Base-by-base conservation (phyloP, 768 basidiomycete genomes). In the Agrocybe chaxingu region DNA sequence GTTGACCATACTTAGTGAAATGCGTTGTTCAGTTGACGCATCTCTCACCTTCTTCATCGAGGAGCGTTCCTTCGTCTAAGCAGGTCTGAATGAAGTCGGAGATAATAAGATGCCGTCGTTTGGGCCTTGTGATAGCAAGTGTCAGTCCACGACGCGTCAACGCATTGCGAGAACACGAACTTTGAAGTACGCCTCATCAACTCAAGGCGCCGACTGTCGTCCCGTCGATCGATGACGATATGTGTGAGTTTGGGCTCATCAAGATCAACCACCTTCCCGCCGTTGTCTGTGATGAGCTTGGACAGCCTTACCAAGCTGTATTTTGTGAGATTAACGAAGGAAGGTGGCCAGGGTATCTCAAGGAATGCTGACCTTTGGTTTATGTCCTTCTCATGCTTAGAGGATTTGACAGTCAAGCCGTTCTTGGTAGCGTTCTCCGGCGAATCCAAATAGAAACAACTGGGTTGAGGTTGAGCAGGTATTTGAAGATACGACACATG, bases 381-480 rank as follows among this genome's bases (percentile, higher is more conserved):
- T 33, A 90, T 79, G 0, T 73, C 75, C 24, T 69, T 67, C 59
- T 80, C 79, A 37, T 79, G 59, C 63, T 77, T 80, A 42, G 78
- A 63, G 45, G 47, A 18, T 48, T 79, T 79, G 32, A 85, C 72
- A 2, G 53, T 41, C 75, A 96, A 81, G 8, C 76, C 80, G 54
- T 91, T 77, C 62, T 74, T 70, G 7, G 63, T 66, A 0, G 94
- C 92, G 58, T 92, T 92, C 16, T 74, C 74, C 0, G 85, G 78
- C 2, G 89, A 81, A 65, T 98, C 95, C 34, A 98, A 74, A 67
- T 97, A 98, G 67, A 96, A 95, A 57, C 82, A 84, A 54, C 92
- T 94, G 47, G 12, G 47, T n/a, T 19, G 16, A 37, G 44, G 47
- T 45, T 34, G 34, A 51, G 47, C 36, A 52, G n/a, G 11, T n/a